phyloP scores from a whole-genome alignment of 441 rosid genomes.

The Aquilaria agallochum region DNA sequence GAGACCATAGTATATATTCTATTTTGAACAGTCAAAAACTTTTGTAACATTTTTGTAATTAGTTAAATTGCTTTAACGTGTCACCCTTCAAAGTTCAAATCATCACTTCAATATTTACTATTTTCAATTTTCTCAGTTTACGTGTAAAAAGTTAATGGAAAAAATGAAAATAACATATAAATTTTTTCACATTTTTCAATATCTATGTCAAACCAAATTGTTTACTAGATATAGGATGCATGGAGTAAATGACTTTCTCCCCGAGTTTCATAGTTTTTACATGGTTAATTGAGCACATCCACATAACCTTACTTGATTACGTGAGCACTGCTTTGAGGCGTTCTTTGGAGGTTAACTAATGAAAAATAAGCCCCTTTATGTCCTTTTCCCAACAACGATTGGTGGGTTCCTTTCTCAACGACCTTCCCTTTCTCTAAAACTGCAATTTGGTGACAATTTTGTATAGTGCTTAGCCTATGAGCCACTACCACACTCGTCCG shows the following conservation, averaged over 20 bases:
- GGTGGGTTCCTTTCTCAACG: conserved; percentile 56
- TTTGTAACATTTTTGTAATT: too few species aligned
- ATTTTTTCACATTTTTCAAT: too few species aligned
- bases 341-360: conserved; percentile 41
- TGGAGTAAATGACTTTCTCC: background rate
- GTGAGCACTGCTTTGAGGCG: background rate
- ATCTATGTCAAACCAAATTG: background rate
- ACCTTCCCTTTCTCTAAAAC: conserved; percentile 53
- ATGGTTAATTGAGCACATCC: background rate
- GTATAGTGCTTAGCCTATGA: conserved; percentile 62
- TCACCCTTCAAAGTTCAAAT: too few species aligned
- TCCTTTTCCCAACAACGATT: conserved; percentile 44
- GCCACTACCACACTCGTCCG: conserved; percentile 76
- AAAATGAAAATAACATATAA: too few species aligned
- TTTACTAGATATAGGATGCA: background rate
- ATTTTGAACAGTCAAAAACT: too few species aligned
- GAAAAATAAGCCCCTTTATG: conserved; percentile 47
- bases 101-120: too few species aligned
- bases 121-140: too few species aligned
- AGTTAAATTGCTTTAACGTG: too few species aligned
- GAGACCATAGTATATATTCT: too few species aligned
- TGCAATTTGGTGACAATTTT: conserved; percentile 44
- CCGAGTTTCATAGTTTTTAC: background rate
- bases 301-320: background rate
- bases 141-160: too few species aligned